A percentile compares a stretch with the other conserved stretches of the same genome.
Evolutionary conservation across 352 stramenopile species (phyloP).

Genomic region (Pythium grandisporangium): DNA sequence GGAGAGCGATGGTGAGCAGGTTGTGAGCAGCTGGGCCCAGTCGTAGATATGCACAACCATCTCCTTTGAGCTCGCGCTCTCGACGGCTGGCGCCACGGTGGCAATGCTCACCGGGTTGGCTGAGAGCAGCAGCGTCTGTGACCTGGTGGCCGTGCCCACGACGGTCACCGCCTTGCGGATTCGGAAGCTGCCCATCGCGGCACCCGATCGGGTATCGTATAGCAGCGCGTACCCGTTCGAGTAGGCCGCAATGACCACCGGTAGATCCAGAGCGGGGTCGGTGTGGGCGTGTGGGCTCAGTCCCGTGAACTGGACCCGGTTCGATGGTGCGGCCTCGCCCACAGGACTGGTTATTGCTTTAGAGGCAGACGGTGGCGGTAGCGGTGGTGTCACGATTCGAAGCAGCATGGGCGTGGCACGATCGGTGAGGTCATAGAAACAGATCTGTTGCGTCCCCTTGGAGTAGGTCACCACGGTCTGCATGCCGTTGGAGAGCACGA

Average conservation of each 20-base stretch:
- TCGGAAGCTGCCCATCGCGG: conserved; percentile 29
- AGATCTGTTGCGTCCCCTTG: conserved; percentile 17
- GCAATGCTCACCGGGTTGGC: conserved; percentile 6
- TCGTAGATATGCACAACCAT: conserved; percentile 9
- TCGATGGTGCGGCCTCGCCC: no score
- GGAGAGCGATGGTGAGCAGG: conserved; percentile 17
- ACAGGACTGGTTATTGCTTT: no score
- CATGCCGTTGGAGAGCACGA: conserved; percentile 15
- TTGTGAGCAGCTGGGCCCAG: conserved; percentile 36
- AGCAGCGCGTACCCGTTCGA: conserved; percentile 37
- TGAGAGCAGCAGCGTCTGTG: neutral
- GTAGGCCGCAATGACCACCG: conserved; percentile 26
- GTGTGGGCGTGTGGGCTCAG: conserved; percentile 8
- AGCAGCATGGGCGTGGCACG: conserved; percentile 13
- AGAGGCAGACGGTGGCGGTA: neutral
- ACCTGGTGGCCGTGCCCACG: neutral
- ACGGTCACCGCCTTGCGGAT: conserved; percentile 2
- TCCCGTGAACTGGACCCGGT: neutral
- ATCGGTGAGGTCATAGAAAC: conserved; percentile 33
- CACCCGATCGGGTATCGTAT: conserved; percentile 31
- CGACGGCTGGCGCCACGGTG: conserved; percentile 3
- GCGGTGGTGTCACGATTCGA: conserved; percentile 19
- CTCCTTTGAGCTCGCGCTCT: neutral
- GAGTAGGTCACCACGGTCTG: conserved; percentile 33
- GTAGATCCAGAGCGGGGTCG: conserved; percentile 17